Conservation (phyloP, 129 eudicot genomes). For the Artemisia tridentata region DNA sequence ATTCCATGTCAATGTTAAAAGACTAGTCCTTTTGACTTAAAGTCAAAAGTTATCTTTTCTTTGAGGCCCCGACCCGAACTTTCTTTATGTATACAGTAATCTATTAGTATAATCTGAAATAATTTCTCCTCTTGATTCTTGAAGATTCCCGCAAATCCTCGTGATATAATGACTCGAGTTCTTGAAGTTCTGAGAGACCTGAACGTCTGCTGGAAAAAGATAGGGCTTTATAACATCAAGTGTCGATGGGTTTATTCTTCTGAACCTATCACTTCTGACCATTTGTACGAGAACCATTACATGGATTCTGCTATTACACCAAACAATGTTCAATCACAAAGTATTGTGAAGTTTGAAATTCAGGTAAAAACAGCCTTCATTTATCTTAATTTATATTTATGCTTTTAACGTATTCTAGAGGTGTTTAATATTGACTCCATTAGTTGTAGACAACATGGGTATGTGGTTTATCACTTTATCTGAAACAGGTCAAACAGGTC, state of each 20-base stretch:
- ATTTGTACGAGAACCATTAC: constrained; percentile 31
- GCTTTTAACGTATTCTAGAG: background rate
- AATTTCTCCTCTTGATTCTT: constrained; percentile 10
- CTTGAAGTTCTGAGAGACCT: constrained; percentile 66
- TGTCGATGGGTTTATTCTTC: constrained; percentile 56
- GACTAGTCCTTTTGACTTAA: background rate
- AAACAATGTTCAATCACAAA: constrained; percentile 32
- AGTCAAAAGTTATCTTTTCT: constrained; percentile 2
- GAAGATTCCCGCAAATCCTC: constrained; percentile 73
- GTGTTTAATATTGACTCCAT: background rate
- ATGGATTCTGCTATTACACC: constrained; percentile 23
- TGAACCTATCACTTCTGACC: constrained; percentile 28
- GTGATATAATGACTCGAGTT: constrained; percentile 71
- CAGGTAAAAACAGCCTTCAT: constrained; percentile 45
- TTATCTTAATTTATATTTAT: background rate
- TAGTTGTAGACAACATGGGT: background rate
- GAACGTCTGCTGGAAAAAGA: constrained; percentile 82
- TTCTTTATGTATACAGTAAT: background rate
- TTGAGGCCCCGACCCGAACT: background rate
- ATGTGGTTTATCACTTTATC: too few species aligned
- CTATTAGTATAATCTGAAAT: background rate
- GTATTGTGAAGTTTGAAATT: constrained; percentile 64
- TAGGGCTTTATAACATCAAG: constrained; percentile 77
- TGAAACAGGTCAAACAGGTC: background rate
- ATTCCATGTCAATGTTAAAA: background rate